Conservation (phyloP, 1,284 basidiomycete genomes). For the Irpex lacteus region DNA sequence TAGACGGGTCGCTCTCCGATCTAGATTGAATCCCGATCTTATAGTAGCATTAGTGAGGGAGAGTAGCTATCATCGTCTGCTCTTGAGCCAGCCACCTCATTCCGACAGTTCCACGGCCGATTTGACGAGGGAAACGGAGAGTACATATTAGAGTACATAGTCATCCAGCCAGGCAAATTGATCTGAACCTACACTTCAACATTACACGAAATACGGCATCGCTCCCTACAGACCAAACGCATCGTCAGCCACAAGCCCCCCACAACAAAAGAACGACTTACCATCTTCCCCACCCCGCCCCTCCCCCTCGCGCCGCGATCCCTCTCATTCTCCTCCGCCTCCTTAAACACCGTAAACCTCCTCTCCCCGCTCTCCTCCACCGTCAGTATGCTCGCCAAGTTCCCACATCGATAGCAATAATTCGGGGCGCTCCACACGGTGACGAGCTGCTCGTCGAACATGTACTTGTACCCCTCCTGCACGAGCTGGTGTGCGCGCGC, state of each 20-base stretch:
- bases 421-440: slow-evolving; percentile 99
- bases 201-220: slow-evolving; percentile 20
- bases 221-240: slow-evolving; percentile 5
- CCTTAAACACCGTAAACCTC: slow-evolving; percentile 78
- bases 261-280: slow-evolving; percentile 34
- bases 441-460: slow-evolving; percentile 93
- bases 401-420: slow-evolving; percentile 87
- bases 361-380: slow-evolving; percentile 64
- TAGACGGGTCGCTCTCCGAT: no score
- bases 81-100: no score
- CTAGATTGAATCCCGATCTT: no score
- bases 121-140: no score
- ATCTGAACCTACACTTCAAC: neutral
- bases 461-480: slow-evolving; percentile 97
- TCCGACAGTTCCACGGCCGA: no score
- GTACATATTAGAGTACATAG: no score
- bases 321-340: slow-evolving; percentile 82
- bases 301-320: slow-evolving; percentile 66
- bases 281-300: slow-evolving; percentile 44
- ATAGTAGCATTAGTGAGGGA: no score
- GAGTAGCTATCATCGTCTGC: no score
- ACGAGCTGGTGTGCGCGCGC: slow-evolving; percentile 95
- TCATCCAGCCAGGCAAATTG: no score
- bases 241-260: neutral
- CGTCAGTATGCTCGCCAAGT: slow-evolving; percentile 75